These are phyloP conservation scores for Acanthamoeba castellanii DNA, from an alignment of 208 protist genomes.

Conservation along the genomic window DNA sequence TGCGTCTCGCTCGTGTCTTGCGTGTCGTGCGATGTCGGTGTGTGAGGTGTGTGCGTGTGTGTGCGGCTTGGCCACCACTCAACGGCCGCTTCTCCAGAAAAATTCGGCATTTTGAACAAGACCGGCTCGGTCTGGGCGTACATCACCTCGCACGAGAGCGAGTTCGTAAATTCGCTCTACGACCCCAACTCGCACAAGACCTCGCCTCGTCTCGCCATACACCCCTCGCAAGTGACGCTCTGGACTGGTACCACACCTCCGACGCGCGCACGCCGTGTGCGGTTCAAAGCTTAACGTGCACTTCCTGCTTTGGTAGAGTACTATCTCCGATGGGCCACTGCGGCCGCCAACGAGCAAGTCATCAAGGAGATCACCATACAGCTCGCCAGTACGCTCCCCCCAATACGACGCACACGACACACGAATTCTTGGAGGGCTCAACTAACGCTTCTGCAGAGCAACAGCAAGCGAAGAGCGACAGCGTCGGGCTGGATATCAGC, in stretches of 20 bases:
- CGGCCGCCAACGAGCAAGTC: background rate
- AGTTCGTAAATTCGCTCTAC: background rate
- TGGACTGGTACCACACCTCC: background rate
- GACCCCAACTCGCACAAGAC: background rate
- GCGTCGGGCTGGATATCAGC: background rate
- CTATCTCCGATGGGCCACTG: conserved; percentile 1
- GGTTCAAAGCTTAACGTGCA: too few relatives aligned
- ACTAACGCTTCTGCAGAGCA: too few relatives aligned
- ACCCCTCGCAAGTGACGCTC: conserved; percentile 3
- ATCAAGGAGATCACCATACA: background rate
- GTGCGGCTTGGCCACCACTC: too few relatives aligned
- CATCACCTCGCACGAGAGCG: background rate
- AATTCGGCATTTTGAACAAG: background rate
- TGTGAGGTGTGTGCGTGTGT: background rate
- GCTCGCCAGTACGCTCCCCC: background rate
- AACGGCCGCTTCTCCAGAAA: background rate
- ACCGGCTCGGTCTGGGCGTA: conserved; percentile 6
- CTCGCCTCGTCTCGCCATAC: background rate
- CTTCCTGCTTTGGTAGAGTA: background rate
- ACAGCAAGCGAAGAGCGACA: too few relatives aligned
- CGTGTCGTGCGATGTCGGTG: too few relatives aligned
- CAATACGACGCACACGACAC: background rate
- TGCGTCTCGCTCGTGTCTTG: background rate
- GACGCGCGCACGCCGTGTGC: background rate
- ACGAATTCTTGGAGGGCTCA: background rate